Base-by-base conservation (phyloP, 2,329 filamentous ascomycete species). In the Calonectria crousiana region DNA sequence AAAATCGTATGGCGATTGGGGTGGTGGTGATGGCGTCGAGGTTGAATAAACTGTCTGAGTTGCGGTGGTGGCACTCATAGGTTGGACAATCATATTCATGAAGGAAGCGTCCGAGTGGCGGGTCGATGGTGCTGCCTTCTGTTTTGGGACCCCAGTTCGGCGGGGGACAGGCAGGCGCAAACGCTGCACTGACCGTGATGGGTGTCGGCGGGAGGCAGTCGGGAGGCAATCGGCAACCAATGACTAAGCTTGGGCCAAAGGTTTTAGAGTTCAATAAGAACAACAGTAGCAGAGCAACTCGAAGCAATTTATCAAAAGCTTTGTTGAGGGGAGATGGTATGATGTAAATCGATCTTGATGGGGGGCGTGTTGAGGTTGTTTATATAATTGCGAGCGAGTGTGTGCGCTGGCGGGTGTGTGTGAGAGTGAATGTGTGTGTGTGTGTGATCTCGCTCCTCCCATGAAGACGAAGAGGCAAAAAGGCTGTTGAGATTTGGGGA, bases 1-100 rank as follows among this genome's bases (percentile, higher is more conserved):
- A 49, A 74, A 75, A 13, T 64, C 65, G 67, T 80, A 78, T 3
- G 78, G 74, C 26, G 73, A 70, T 14, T 60, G 65, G 30, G 67
- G 67, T 13, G 67, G 73, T 18, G 76, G 73, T n/a, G 72, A 71
- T 18, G 78, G 75, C 18, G 75, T 71, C 14, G 64, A 74, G 23
- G 73, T 67, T 56, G 73, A 62, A 70, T 71, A 74, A 62, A 62
- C 62, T 34, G 65, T 69, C 58, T 71, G 69, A 49, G 76, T 62
- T 20, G 65, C 49, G 67, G 68, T 67, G 60, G 68, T 69, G 52
- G 72, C 66, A 53, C 69, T 69, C 69, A 73, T 66, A 4, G 68
- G 64, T 66, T 75, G 52, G 65, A 67, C 65, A 36, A 71, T n/a
- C 60, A 58, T 26, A 34, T 62, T 72, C 78, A 76, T 78, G 52